phyloP scores from a whole-genome alignment of 2,329 filamentous ascomycete species.

The Escovopsis sp. region DNA sequence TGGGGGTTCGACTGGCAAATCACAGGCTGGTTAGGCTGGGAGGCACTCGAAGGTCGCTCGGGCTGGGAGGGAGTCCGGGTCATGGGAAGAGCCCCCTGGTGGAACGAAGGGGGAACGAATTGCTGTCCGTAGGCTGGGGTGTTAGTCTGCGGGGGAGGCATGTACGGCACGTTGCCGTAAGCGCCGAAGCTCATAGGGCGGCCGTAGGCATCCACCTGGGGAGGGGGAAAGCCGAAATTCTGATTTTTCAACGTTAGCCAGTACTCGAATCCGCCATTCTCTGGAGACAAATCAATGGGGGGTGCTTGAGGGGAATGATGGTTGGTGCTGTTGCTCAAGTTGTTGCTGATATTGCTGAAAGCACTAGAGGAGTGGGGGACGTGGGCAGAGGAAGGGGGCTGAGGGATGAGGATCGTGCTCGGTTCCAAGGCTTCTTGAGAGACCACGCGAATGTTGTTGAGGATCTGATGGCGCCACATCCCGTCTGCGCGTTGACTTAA shows the following conservation, averaged over 20 bases:
- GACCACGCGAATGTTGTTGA: slow-evolving; percentile 9
- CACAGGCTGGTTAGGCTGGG: slow-evolving; percentile 42
- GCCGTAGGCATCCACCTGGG: slow-evolving; percentile 24
- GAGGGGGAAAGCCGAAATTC: slow-evolving; percentile 42
- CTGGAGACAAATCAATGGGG: slow-evolving; percentile 49
- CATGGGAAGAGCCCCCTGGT: slow-evolving; percentile 52
- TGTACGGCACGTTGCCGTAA: slow-evolving; percentile 35
- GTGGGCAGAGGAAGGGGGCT: no score
- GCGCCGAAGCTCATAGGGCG: slow-evolving; percentile 24
- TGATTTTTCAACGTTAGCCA: slow-evolving; percentile 59
- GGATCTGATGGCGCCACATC: slow-evolving; percentile 15
- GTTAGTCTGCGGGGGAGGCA: slow-evolving; percentile 29
- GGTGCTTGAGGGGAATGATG: slow-evolving; percentile 7
- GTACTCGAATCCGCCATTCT: slow-evolving; percentile 55
- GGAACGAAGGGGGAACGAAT: slow-evolving; percentile 26
- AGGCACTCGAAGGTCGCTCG: slow-evolving; percentile 52
- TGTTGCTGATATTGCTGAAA: background rate
- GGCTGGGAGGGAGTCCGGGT: slow-evolving; percentile 73
- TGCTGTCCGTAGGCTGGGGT: slow-evolving; percentile 36
- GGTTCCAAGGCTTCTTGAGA: slow-evolving; percentile 9
- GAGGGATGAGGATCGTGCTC: slow-evolving; percentile 5
- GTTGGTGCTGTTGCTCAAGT: background rate
- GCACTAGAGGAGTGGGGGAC: no score
- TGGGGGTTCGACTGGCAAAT: slow-evolving; percentile 47
- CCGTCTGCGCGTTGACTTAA: slow-evolving; percentile 31